Conservation (phyloP, 371 early-diverging fungal genomes). For the Haplosporangium sp. region DNA sequence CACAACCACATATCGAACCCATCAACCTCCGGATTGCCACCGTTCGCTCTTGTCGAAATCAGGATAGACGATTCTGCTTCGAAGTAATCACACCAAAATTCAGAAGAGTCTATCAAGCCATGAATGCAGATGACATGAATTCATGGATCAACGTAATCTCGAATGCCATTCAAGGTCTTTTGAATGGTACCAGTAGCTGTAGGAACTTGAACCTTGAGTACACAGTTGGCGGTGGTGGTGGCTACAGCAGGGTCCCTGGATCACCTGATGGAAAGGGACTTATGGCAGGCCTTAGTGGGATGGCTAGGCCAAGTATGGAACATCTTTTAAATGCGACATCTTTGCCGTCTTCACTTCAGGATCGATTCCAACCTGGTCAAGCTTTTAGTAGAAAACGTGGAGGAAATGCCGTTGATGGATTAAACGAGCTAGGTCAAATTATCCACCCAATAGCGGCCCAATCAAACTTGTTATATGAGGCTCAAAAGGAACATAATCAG, state of each 20-base stretch:
- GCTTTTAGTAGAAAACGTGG: conserved; percentile 35
- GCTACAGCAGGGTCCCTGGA: not conserved
- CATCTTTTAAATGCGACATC: conserved; percentile 27
- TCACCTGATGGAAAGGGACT: conserved; percentile 21
- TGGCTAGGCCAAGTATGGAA: conserved; percentile 40
- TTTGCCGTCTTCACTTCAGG: conserved; percentile 26
- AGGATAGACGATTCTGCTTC: conserved; percentile 82
- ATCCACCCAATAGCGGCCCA: conserved; percentile 15
- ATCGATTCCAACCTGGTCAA: conserved; percentile 26
- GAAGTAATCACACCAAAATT: conserved; percentile 77
- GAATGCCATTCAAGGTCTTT: conserved; percentile 75
- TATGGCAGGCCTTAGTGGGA: conserved; percentile 17
- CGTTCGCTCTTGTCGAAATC: conserved; percentile 77
- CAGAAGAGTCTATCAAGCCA: conserved; percentile 79
- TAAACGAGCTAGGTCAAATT: conserved; percentile 44
- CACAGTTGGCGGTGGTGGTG: conserved; percentile 2
- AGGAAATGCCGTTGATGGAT: conserved; percentile 26
- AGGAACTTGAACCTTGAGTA: conserved; percentile 28
- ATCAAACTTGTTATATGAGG: not conserved
- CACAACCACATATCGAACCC: conserved; percentile 70
- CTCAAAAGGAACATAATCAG: conserved; percentile 15
- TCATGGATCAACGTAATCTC: conserved; percentile 78
- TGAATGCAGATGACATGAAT: conserved; percentile 73
- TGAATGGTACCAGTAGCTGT: conserved; percentile 69
- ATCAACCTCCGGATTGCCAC: conserved; percentile 80